These are phyloP conservation scores for Fusarium protoensiforme DNA, from an alignment of 2,329 filamentous ascomycete species.

Conservation along the genomic window DNA sequence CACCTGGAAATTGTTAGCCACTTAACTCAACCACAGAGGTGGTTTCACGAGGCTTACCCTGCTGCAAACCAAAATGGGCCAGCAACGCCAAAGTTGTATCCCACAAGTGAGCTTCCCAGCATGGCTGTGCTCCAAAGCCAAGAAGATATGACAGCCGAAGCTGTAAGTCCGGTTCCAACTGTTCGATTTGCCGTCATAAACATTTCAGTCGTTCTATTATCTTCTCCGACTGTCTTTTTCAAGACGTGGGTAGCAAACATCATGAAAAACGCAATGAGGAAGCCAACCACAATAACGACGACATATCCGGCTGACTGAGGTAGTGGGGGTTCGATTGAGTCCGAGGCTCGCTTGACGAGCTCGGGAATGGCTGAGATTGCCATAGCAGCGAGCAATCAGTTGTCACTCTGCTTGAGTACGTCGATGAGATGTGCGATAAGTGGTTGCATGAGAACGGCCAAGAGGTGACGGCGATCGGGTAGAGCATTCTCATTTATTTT, in stretches of 20 bases:
- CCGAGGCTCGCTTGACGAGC: neutral
- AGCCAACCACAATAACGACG: constrained; percentile 49
- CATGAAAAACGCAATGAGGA: constrained; percentile 54
- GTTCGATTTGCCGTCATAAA: constrained; percentile 65
- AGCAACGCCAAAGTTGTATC: constrained; percentile 64
- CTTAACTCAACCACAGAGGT: too few relatives aligned
- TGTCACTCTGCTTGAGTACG: neutral
- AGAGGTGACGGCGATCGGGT: neutral
- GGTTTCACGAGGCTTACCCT: constrained; percentile 44
- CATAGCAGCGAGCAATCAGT: neutral
- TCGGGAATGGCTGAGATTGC: neutral
- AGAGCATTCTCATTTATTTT: neutral
- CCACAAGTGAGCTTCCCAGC: constrained; percentile 61
- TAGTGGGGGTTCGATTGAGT: constrained; percentile 40
- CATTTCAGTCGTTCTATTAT: constrained; percentile 65
- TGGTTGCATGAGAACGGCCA: neutral
- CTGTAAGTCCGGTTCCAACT: constrained; percentile 62
- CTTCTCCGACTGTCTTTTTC: constrained; percentile 61
- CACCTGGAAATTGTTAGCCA: constrained; percentile 38
- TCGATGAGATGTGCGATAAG: neutral
- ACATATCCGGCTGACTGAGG: constrained; percentile 46
- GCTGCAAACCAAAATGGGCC: constrained; percentile 69
- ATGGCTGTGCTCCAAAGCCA: constrained; percentile 67
- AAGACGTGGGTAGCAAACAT: constrained; percentile 57
- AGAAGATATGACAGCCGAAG: constrained; percentile 64